Evolutionary conservation across 768 basidiomycete genomes (phyloP).

Genomic region (Chalciporus sphaerocephalus): DNA sequence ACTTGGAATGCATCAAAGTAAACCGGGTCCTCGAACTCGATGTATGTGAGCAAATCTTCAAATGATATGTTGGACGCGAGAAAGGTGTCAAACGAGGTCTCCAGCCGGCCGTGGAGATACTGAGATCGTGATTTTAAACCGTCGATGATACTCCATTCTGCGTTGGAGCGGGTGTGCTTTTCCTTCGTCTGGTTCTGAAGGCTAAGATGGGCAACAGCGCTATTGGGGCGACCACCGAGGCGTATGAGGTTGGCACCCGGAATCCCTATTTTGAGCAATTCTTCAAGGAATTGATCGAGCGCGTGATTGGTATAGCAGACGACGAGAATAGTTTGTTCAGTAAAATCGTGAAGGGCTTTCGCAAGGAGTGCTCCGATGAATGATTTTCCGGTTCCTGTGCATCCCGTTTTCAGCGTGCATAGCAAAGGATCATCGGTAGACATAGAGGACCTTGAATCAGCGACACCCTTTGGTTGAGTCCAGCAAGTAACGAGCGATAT

Average conservation of each 20-base stretch:
- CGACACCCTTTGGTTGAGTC: slow-evolving; percentile 51
- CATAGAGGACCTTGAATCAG: slow-evolving; percentile 65
- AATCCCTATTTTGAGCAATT: slow-evolving; percentile 55
- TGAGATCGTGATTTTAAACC: no score
- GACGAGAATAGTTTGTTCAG: slow-evolving; percentile 50
- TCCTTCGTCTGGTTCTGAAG: slow-evolving; percentile 34
- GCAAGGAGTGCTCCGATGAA: slow-evolving; percentile 64
- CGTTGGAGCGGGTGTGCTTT: no score
- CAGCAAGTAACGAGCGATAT: slow-evolving; percentile 50
- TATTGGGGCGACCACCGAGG: slow-evolving; percentile 51
- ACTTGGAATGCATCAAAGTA: slow-evolving; percentile 45
- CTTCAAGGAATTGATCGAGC: slow-evolving; percentile 61
- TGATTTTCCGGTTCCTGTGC: slow-evolving; percentile 67
- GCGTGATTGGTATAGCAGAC: slow-evolving; percentile 75
- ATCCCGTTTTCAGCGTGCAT: no score
- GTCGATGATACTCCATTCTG: no score
- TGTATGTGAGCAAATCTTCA: slow-evolving; percentile 34
- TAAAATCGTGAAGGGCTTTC: slow-evolving; percentile 50
- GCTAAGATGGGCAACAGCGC: slow-evolving; percentile 40
- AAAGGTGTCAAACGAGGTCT: no score
- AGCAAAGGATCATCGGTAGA: slow-evolving; percentile 4
- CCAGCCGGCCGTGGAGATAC: no score
- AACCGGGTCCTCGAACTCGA: slow-evolving; percentile 43
- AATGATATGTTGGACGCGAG: no score
- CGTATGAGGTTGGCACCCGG: slow-evolving; percentile 47